Evolutionary conservation across 805 yeast species (phyloP).

Genomic region (Ogataea polymorpha): DNA sequence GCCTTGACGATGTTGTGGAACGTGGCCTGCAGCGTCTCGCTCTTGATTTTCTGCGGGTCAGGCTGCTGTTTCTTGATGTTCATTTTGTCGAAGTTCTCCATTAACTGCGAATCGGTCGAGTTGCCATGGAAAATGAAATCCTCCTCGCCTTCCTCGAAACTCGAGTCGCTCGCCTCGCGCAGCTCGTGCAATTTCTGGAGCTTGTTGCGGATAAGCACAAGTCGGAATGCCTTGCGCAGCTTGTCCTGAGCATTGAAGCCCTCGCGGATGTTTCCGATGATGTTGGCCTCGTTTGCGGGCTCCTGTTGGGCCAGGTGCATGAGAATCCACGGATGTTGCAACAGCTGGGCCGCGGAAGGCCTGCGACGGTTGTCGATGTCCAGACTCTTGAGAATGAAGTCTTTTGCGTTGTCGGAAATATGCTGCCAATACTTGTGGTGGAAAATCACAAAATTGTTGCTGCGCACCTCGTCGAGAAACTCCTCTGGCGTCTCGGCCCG

Average conservation of each 20-base stretch:
- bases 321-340: conserved; percentile 75
- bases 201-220: conserved; percentile 77
- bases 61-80: conserved; percentile 2
- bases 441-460: conserved; percentile 74
- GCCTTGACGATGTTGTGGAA: conserved; percentile 32
- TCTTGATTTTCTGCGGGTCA: conserved; percentile 18
- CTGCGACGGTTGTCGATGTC: conserved; percentile 65
- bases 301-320: conserved; percentile 32
- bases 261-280: conserved; percentile 76
- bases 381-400: conserved; percentile 69
- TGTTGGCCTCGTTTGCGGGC: conserved; percentile 44
- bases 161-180: conserved; percentile 51
- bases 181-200: conserved; percentile 65
- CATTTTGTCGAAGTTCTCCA: conserved; percentile 26
- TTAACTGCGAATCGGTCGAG: conserved; percentile 43
- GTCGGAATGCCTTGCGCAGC: conserved; percentile 80
- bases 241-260: conserved; percentile 82
- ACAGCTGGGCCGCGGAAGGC: conserved; percentile 62
- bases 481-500: conserved; percentile 78
- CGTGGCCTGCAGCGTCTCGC: conserved; percentile 28
- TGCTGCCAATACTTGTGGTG: conserved; percentile 84
- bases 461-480: conserved; percentile 75
- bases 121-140: conserved; percentile 31
- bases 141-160: conserved; percentile 31
- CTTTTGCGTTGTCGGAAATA: conserved; percentile 76